Percentiles rank a stretch among this genome's conserved stretches.
These are phyloP conservation scores for Hapsidospora chrysogenum DNA, from an alignment of 495 filamentous ascomycete species.

Conservation along the genomic window DNA sequence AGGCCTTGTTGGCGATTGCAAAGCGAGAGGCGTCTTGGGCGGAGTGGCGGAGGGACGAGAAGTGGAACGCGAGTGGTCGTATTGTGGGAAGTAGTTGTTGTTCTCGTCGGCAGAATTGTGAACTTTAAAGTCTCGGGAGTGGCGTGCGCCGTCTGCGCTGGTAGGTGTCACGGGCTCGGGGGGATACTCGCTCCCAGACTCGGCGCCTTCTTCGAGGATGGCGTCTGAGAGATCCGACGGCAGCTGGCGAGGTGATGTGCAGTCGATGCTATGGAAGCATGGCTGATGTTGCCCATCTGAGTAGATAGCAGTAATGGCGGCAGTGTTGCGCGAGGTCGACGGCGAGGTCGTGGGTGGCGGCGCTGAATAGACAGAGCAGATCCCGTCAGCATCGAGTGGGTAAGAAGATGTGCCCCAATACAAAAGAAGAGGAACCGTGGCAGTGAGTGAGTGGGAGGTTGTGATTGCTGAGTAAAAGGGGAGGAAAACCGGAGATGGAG, in stretches of 20 bases:
- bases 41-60: background rate
- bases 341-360: too few species aligned
- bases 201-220: conserved; percentile 31
- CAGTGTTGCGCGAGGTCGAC: too few species aligned
- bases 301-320: too few species aligned
- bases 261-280: background rate
- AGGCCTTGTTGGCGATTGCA: background rate
- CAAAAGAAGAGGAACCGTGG: too few species aligned
- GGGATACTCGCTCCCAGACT: conserved; percentile 27
- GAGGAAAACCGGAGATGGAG: too few species aligned
- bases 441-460: too few species aligned
- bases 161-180: conserved; percentile 32
- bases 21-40: background rate
- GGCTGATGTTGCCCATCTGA: too few species aligned
- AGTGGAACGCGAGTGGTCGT: background rate
- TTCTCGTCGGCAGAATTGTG: background rate
- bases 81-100: conserved; percentile 4
- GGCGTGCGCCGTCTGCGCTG: too few species aligned
- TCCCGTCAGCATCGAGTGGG: too few species aligned
- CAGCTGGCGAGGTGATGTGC: conserved; percentile 12
- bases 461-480: too few species aligned
- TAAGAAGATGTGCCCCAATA: too few species aligned
- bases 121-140: conserved; percentile 34
- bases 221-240: conserved; percentile 22
- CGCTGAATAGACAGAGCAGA: too few species aligned